These are phyloP conservation scores for Hyphopichia wangnamkhiaoensis DNA, from an alignment of 1,139 yeast species.

Conservation along the genomic window DNA sequence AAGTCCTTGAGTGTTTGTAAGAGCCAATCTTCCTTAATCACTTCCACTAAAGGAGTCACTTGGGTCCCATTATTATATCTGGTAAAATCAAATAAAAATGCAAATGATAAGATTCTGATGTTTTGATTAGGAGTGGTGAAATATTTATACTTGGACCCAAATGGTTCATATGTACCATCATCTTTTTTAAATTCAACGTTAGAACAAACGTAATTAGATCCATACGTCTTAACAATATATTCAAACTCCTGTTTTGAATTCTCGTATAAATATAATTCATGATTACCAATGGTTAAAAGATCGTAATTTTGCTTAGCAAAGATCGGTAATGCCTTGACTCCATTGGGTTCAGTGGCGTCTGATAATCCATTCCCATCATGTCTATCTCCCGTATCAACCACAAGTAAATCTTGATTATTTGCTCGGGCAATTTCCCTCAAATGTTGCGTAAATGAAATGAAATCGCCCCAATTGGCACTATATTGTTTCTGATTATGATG, in stretches of 20 bases:
- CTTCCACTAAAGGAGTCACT: conserved; percentile 64
- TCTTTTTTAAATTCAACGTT: conserved; percentile 70
- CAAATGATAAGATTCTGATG: conserved; percentile 63
- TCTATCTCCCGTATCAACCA: conserved; percentile 90
- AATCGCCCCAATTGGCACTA: conserved; percentile 93
- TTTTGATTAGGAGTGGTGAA: conserved; percentile 61
- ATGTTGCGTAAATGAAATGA: conserved; percentile 63
- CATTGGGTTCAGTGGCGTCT: conserved; percentile 77
- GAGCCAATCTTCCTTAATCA: conserved; percentile 67
- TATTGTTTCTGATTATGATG: conserved; percentile 75
- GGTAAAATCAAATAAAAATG: conserved; percentile 77
- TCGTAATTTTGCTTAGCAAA: conserved; percentile 74
- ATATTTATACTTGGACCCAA: conserved; percentile 68
- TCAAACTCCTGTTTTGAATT: conserved; percentile 69
- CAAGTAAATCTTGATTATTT: conserved; percentile 59
- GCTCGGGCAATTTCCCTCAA: conserved; percentile 47
- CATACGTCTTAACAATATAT: conserved; percentile 55
- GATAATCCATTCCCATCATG: conserved; percentile 93
- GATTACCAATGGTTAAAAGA: conserved; percentile 85
- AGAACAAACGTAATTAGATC: conserved; percentile 70
- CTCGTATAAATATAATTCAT: conserved; percentile 78
- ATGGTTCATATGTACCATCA: conserved; percentile 54
- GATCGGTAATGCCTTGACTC: conserved; percentile 59
- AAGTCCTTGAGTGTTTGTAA: conserved; percentile 44
- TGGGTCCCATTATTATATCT: conserved; percentile 60